phyloP scores from a whole-genome alignment of 2,329 filamentous ascomycete genomes.

The Mycosphaerelloides madeirae region DNA sequence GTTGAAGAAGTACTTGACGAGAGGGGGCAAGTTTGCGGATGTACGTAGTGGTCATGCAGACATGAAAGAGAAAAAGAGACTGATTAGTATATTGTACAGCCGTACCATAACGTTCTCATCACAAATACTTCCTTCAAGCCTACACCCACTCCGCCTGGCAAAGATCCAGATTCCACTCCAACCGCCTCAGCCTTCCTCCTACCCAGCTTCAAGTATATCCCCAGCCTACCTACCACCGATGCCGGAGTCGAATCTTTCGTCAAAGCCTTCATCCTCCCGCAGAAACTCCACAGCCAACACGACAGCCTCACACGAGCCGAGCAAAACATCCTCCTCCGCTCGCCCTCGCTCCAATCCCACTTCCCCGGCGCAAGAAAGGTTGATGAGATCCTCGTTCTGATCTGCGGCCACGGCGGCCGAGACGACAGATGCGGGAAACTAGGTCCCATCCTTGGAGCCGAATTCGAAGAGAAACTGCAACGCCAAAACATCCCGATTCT shows the following conservation, averaged over 20 bases:
- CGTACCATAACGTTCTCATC: conserved; percentile 74
- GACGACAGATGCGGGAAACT: conserved; percentile 78
- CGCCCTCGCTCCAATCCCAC: conserved; percentile 44
- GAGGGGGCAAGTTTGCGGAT: conserved; percentile 42
- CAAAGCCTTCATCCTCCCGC: conserved; percentile 62
- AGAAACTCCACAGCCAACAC: conserved; percentile 58
- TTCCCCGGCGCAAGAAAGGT: conserved; percentile 58
- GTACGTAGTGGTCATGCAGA: conserved; percentile 32
- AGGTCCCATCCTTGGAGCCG: conserved; percentile 65
- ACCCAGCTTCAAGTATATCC: conserved; percentile 77
- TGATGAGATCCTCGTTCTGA: conserved; percentile 67
- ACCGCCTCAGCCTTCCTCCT: conserved; percentile 63
- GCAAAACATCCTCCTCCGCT: conserved; percentile 41
- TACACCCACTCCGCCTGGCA: conserved; percentile 24
- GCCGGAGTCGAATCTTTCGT: conserved; percentile 53
- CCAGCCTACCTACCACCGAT: conserved; percentile 60
- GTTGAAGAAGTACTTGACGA: conserved; percentile 54
- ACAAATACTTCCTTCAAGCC: conserved; percentile 71
- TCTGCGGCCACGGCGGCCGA: conserved; percentile 81
- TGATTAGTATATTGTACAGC: conserved; percentile 48
- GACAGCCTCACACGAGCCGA: conserved; percentile 51
- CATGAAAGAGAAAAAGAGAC: conserved; percentile 9
- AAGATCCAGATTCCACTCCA: conserved; percentile 23
- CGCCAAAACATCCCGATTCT: conserved; percentile 47
- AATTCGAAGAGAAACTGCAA: conserved; percentile 62